phyloP scores from a whole-genome alignment of 306 rosid genomes.

The Acmispon strigosus region DNA sequence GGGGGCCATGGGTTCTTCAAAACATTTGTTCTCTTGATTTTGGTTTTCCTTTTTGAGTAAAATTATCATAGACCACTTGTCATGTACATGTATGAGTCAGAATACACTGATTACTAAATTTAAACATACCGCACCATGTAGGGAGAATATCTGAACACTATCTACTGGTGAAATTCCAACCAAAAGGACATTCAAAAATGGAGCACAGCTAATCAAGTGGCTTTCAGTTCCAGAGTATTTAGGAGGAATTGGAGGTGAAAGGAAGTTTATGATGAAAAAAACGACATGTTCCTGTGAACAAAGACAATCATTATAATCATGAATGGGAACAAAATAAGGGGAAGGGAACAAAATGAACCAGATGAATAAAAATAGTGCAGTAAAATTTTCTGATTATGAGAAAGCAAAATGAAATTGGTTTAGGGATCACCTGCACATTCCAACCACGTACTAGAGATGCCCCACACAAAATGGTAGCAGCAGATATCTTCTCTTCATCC shows the following conservation, averaged over 20 bases:
- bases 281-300: conserved; percentile 79
- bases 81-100: not conserved
- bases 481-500: conserved; percentile 83
- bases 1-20: not conserved
- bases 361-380: not conserved
- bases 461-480: conserved; percentile 90
- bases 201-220: conserved; percentile 77
- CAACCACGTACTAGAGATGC: conserved; percentile 93
- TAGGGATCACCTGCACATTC: conserved; percentile 79
- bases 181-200: conserved; percentile 70
- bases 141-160: conserved; percentile 82
- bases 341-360: not conserved
- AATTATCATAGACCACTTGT: not conserved
- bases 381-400: not conserved
- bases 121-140: conserved; percentile 84
- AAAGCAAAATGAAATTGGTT: not conserved
- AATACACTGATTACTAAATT: not conserved
- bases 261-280: conserved; percentile 62
- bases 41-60: not conserved
- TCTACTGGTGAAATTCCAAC: conserved; percentile 89
- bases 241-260: conserved; percentile 74
- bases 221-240: conserved; percentile 52
- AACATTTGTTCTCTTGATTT: not conserved
- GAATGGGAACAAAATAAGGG: not conserved
- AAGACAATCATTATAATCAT: conserved; percentile 1